Evolutionary conservation across 306 rosid genomes (phyloP).

Genomic region (Calophaca sinica): DNA sequence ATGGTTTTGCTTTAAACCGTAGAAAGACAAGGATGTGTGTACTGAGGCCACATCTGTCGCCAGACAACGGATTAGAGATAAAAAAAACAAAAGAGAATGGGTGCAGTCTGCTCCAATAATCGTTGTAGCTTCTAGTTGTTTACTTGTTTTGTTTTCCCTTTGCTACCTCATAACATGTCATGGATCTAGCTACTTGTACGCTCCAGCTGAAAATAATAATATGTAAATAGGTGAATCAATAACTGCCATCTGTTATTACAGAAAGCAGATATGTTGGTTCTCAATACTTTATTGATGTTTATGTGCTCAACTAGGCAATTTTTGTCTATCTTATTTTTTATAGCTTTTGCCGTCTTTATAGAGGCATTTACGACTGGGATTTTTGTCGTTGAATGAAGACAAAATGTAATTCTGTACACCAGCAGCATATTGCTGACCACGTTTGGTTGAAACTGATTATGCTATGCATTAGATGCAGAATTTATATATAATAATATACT

Average conservation of each 20-base stretch:
- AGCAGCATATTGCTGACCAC: conserved; percentile 36
- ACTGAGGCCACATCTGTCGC: conserved; percentile 38
- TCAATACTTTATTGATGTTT: background rate
- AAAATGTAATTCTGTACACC: conserved; percentile 6
- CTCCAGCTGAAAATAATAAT: conserved; percentile 17
- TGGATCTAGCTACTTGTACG: conserved; percentile 35
- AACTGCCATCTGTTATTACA: conserved; percentile 23
- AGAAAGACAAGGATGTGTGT: conserved; percentile 33
- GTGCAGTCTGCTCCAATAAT: conserved; percentile 26
- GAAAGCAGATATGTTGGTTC: conserved; percentile 9
- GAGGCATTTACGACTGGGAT: conserved; percentile 20
- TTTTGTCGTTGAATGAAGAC: conserved; percentile 36
- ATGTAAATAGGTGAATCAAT: conserved; percentile 43
- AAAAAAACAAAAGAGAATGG: conserved; percentile 26
- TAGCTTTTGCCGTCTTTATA: conserved; percentile 8
- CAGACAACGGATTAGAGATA: conserved; percentile 31
- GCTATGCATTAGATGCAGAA: conserved; percentile 5
- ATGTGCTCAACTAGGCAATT: background rate
- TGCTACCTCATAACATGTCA: conserved; percentile 19
- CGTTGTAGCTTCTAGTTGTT: conserved; percentile 39
- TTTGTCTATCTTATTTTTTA: background rate
- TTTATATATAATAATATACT: background rate
- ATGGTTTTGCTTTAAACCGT: conserved; percentile 70
- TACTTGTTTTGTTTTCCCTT: conserved; percentile 9
- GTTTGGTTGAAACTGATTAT: conserved; percentile 24